These are phyloP conservation scores for Penicillium bovifimosum DNA, from an alignment of 495 filamentous ascomycete genomes.

Conservation along the genomic window DNA sequence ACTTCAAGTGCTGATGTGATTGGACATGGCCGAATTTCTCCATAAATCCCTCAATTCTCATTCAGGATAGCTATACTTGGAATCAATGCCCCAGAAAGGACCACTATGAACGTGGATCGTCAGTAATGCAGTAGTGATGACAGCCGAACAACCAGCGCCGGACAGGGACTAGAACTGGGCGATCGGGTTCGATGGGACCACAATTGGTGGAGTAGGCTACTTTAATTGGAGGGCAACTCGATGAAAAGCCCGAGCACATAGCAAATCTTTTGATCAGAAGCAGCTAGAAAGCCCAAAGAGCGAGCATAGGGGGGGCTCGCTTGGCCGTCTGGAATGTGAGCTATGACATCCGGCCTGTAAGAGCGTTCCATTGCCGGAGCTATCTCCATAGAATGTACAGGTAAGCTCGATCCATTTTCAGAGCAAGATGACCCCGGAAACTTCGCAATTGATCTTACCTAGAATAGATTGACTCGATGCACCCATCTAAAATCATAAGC, in stretches of 20 bases:
- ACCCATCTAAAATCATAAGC: not conserved
- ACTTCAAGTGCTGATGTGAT: not conserved
- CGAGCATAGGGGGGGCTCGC: slow-evolving; percentile 9
- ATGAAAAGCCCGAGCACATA: not conserved
- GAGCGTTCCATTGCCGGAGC: slow-evolving; percentile 4
- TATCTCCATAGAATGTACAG: slow-evolving; percentile 9
- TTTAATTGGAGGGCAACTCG: not conserved
- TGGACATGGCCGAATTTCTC: not conserved
- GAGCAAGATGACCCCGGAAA: not conserved
- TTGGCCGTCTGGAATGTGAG: slow-evolving; percentile 19
- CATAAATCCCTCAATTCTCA: not conserved
- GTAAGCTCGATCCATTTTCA: not conserved
- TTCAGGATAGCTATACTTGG: not conserved
- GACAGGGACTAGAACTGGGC: not conserved
- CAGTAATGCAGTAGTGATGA: not conserved
- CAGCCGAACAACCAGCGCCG: not conserved
- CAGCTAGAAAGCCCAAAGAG: not conserved
- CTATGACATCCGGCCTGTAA: not conserved
- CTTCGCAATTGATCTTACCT: not conserved
- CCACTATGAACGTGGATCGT: not conserved
- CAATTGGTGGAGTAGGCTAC: not conserved
- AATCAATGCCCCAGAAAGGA: not conserved
- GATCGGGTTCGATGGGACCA: not conserved
- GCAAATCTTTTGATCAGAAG: not conserved
- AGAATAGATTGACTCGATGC: not conserved